Evolutionary conservation across 2,329 filamentous ascomycete genomes (phyloP), one percentile per base, ranked within the genome.

Genomic region (Fusarium oxysporum): DNA sequence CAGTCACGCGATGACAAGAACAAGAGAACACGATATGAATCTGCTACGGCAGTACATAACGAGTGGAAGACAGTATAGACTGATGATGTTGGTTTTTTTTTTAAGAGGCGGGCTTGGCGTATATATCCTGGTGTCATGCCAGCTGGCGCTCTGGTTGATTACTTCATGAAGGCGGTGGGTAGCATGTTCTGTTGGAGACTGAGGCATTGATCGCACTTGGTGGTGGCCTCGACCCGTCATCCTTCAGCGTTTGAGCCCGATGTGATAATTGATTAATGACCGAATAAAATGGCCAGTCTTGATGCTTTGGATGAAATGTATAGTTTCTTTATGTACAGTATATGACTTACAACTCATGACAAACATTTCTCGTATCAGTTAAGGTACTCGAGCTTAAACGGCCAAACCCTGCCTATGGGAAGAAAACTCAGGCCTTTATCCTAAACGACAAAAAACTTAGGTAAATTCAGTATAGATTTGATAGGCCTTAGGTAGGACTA

Each of bases 231-330:
- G 45, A 60, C 44, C 50, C 40, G 57, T 66, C 59, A 55, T 77
- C 69, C 65, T 65, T 59, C 65, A 62, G 66, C 66, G 43, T 61
- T 41, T 68, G 62, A 60, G 66, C 65, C 66, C 71, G 64, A 63
- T 75, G 75, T 73, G 72, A 75, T 78, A 78, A 78, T 74, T 77
- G 77, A 80, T 74, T 78, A 79, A 80, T 79, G 76, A 79, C 71
- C 68, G 70, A 77, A 72, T 53, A 54, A 70, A 68, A 68, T 50
- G 68, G 55, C 40, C 41, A 65, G 56, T 35, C 65, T 40, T 50
- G 37, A 43, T 45, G 30, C 54, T 51, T 51, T 48, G 25, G 30
- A 45, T 32, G 41, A 50, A 30, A 35, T 41, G 32, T 40, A 38
- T 43, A 40, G 50, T 57, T 28, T 62, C 47, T 64, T 32, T n/a